phyloP scores from a whole-genome alignment of 495 filamentous ascomycete species.

The Podospora pseudocomata region DNA sequence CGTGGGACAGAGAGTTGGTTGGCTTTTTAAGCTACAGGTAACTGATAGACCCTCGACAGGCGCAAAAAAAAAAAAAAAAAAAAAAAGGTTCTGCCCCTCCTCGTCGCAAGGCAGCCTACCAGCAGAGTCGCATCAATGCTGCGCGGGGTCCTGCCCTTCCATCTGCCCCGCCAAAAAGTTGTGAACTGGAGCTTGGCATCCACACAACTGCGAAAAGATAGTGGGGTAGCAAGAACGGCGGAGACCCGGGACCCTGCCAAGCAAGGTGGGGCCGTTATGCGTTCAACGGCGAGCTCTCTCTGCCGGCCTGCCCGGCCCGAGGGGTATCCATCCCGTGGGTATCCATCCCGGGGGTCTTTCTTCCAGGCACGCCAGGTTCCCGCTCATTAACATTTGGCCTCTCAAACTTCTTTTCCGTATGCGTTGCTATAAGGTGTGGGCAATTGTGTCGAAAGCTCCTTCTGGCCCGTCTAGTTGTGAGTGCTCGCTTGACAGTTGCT shows the following conservation, averaged over 20 bases:
- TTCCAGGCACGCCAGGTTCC: no score
- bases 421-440: neutral
- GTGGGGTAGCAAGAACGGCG: slow-evolving; percentile 9
- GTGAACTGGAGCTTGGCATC: slow-evolving; percentile 2
- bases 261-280: slow-evolving; percentile 8
- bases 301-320: neutral
- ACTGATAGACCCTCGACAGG: neutral
- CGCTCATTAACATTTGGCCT: neutral
- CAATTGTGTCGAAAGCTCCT: no score
- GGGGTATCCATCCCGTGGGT: neutral
- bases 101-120: neutral
- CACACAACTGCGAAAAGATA: neutral
- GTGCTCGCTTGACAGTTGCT: no score
- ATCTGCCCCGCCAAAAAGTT: neutral
- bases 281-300: neutral
- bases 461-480: no score
- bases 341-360: neutral
- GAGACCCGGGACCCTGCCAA: slow-evolving; percentile 7
- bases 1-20: neutral
- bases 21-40: neutral
- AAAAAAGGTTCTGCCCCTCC: slow-evolving; percentile 8
- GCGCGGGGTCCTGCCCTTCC: slow-evolving; percentile 12
- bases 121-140: slow-evolving; percentile 8
- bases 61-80: neutral
- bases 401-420: neutral